These are phyloP conservation scores for Nymphaea thermarum DNA, from an alignment of 164 flowering plant genomes.

Conservation along the genomic window DNA sequence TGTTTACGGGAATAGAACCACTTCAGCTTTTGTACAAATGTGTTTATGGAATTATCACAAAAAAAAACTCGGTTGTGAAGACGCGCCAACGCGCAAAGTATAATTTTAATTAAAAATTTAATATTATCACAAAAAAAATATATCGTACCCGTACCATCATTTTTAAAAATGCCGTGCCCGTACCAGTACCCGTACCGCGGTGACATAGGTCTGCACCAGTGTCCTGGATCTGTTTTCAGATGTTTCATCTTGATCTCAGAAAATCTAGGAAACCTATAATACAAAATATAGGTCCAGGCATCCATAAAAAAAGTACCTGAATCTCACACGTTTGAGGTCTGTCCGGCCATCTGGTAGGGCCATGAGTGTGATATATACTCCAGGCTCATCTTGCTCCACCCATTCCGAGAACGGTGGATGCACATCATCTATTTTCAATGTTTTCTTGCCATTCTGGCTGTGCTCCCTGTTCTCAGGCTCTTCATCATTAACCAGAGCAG, in stretches of 20 bases:
- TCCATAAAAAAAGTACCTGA: slow-evolving; percentile 36
- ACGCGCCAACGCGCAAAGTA: too few species aligned
- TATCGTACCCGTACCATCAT: too few species aligned
- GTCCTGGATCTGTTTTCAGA: not conserved
- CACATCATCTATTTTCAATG: slow-evolving; percentile 17
- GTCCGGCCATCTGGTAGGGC: slow-evolving; percentile 39
- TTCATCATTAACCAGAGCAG: not conserved
- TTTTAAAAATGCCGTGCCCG: too few species aligned
- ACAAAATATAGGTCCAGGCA: not conserved
- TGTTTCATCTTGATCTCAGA: too few species aligned
- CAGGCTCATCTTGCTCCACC: slow-evolving; percentile 63
- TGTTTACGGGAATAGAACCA: too few species aligned
- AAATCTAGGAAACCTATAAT: not conserved
- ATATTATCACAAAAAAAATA: too few species aligned
- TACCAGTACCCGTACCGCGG: too few species aligned
- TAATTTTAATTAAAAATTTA: too few species aligned
- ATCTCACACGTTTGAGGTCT: slow-evolving; percentile 58
- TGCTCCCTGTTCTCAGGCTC: not conserved
- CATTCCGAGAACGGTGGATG: slow-evolving; percentile 9
- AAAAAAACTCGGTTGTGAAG: too few species aligned
- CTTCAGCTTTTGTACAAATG: too few species aligned
- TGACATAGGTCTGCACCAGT: too few species aligned
- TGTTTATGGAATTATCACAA: too few species aligned
- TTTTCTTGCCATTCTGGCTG: not conserved
- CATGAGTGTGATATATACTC: slow-evolving; percentile 54